Conservation (phyloP, 2,329 filamentous ascomycete genomes). For the Rutstroemia sp. region DNA sequence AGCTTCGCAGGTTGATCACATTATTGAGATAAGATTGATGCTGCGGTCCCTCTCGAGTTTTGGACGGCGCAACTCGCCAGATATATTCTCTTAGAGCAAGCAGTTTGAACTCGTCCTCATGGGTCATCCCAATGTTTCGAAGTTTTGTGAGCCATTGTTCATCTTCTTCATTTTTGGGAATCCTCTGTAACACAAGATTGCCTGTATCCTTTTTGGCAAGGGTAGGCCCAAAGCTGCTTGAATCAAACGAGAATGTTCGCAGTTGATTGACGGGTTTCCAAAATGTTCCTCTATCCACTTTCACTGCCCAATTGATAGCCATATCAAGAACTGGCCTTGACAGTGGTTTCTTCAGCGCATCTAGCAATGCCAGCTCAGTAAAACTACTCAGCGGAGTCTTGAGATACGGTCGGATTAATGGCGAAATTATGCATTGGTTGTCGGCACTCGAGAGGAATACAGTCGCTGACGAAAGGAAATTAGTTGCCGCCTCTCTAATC, state of each 20-base stretch:
- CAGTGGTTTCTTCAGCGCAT: constrained; percentile 75
- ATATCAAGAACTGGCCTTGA: constrained; percentile 77
- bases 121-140: constrained; percentile 71
- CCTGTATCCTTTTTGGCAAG: constrained; percentile 50
- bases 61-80: constrained; percentile 73
- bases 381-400: constrained; percentile 65
- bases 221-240: constrained; percentile 44
- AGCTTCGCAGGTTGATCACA: constrained; percentile 65
- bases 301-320: constrained; percentile 76
- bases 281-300: constrained; percentile 74
- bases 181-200: constrained; percentile 50
- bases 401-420: constrained; percentile 73
- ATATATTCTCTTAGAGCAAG: constrained; percentile 84
- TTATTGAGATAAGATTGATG: constrained; percentile 48
- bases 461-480: constrained; percentile 73
- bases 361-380: constrained; percentile 66
- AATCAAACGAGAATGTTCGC: constrained; percentile 60
- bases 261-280: constrained; percentile 74
- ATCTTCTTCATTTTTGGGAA: constrained; percentile 81
- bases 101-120: constrained; percentile 85
- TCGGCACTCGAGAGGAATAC: constrained; percentile 73
- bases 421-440: constrained; percentile 72
- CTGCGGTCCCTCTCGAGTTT: constrained; percentile 28
- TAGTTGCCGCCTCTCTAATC: constrained; percentile 83
- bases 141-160: constrained; percentile 86